Conservation (phyloP, 805 yeast species). For the Geotrichum ghanense region DNA sequence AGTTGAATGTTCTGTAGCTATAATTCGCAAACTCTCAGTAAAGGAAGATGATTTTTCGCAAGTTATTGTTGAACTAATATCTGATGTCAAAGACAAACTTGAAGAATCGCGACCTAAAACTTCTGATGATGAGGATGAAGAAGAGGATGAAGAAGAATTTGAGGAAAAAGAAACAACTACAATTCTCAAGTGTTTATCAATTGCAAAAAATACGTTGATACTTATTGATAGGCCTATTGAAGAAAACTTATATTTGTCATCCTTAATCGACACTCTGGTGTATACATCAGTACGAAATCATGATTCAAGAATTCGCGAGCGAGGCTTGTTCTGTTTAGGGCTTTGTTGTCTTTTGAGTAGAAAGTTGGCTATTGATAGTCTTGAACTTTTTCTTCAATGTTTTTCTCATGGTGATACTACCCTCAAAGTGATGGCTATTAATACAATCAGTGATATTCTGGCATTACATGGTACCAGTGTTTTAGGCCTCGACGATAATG, state of each 20-base stretch:
- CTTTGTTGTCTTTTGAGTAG: conserved; percentile 62
- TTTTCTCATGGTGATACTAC: conserved; percentile 56
- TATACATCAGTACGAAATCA: conserved; percentile 63
- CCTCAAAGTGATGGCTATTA: conserved; percentile 49
- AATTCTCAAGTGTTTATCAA: conserved; percentile 46
- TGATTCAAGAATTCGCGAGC: conserved; percentile 41
- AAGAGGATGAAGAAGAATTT: conserved; percentile 7
- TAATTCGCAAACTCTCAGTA: conserved; percentile 58
- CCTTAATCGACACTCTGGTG: conserved; percentile 66
- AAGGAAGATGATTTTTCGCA: conserved; percentile 77
- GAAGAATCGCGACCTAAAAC: conserved; percentile 39
- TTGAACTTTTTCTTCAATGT: conserved; percentile 57
- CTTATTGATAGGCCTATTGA: conserved; percentile 33
- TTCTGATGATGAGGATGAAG: conserved; percentile 24
- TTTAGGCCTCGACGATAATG: conserved; percentile 48
- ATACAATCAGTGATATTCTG: conserved; percentile 65
- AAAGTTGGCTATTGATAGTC: conserved; percentile 50
- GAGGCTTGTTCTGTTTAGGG: conserved; percentile 70
- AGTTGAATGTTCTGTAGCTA: conserved; percentile 46
- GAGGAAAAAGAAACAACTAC: conserved; percentile 1
- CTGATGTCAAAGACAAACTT: conserved; percentile 64
- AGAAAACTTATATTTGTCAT: conserved; percentile 51
- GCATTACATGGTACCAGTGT: conserved; percentile 66
- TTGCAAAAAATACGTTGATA: conserved; percentile 46
- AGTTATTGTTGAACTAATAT: conserved; percentile 73